Evolutionary conservation across 495 filamentous ascomycete species (phyloP).

Genomic region (Chlorociboria aeruginascens): DNA sequence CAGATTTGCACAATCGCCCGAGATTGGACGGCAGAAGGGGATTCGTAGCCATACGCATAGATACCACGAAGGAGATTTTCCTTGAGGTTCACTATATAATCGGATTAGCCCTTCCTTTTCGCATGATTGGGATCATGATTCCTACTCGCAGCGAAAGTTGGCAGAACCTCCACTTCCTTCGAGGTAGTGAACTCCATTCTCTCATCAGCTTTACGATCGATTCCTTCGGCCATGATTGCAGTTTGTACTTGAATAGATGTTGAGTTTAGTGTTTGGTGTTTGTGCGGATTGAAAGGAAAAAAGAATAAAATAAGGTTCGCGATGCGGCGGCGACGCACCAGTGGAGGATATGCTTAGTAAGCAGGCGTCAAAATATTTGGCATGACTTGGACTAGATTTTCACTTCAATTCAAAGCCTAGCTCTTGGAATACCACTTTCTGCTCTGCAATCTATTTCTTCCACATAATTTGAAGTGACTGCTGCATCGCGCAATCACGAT

Average conservation of each 20-base stretch:
- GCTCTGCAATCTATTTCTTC: neutral
- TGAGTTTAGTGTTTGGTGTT: neutral
- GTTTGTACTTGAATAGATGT: neutral
- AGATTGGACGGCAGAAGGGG: slow-evolving; percentile 91
- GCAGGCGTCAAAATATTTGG: too few species aligned
- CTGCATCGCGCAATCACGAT: neutral
- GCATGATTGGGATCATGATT: slow-evolving; percentile 8
- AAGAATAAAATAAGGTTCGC: neutral
- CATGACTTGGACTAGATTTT: neutral
- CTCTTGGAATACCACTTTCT: neutral
- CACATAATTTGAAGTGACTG: neutral
- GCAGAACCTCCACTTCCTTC: slow-evolving; percentile 80
- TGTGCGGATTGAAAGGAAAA: neutral
- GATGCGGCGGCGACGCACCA: neutral
- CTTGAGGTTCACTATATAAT: slow-evolving; percentile 59
- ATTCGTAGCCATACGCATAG: slow-evolving; percentile 98
- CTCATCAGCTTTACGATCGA: slow-evolving; percentile 90
- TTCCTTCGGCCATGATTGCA: slow-evolving; percentile 62
- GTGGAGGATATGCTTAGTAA: neutral
- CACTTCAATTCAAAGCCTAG: neutral
- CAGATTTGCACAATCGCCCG: slow-evolving; percentile 97
- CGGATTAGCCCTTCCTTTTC: slow-evolving; percentile 29
- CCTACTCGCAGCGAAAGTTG: slow-evolving; percentile 13
- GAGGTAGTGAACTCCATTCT: slow-evolving; percentile 96
- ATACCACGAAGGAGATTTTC: slow-evolving; percentile 94